Evolutionary conservation across 2,329 filamentous ascomycete genomes (phyloP).

Genomic region (Thermothelomyces thermophilus): DNA sequence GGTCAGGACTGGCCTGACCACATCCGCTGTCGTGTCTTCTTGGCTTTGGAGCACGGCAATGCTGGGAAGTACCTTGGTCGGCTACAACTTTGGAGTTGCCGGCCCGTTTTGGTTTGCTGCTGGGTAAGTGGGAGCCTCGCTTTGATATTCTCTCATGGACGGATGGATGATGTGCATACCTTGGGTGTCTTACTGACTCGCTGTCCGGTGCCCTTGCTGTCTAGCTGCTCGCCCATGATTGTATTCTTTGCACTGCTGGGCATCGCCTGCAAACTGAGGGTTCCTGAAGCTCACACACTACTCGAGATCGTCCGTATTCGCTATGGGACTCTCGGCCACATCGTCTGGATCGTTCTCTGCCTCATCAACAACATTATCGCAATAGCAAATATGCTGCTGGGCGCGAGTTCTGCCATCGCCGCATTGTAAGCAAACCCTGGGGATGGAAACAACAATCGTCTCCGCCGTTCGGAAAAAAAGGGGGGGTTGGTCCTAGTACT

Average conservation of each 20-base stretch:
- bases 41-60: neutral
- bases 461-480: too few relatives aligned
- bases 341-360: neutral
- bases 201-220: too few relatives aligned
- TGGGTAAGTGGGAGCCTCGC: too few relatives aligned
- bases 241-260: neutral
- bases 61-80: neutral
- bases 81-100: conserved; percentile 1
- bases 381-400: neutral
- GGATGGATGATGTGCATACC: too few relatives aligned
- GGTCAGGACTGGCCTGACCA: neutral
- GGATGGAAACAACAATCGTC: too few relatives aligned
- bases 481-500: neutral
- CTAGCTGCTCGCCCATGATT: conserved; percentile 1
- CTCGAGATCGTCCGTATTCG: neutral
- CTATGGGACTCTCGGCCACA: neutral
- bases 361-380: conserved; percentile 2
- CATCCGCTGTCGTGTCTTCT: neutral
- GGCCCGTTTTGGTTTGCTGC: conserved; percentile 1
- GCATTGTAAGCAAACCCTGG: neutral
- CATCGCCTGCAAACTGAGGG: neutral
- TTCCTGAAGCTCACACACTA: neutral
- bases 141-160: too few relatives aligned
- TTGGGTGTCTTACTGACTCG: too few relatives aligned
- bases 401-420: neutral